Evolutionary conservation across 768 basidiomycete genomes (phyloP).

Genomic region (Gyrodon lividus): DNA sequence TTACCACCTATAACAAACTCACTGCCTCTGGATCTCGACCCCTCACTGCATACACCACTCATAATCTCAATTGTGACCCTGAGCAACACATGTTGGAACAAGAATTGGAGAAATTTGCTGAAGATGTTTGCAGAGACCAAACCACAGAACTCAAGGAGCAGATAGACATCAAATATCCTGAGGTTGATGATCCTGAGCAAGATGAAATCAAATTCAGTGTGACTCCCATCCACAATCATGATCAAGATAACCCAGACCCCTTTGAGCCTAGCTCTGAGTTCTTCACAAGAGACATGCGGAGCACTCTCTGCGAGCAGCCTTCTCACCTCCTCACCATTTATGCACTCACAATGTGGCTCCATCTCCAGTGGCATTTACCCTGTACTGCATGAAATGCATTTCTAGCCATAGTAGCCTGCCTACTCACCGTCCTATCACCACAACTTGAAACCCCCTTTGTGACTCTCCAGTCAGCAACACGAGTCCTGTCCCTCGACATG

Average conservation of each 20-base stretch:
- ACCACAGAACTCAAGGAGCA: background rate
- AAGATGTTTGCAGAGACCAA: too few species aligned
- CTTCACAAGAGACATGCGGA: background rate
- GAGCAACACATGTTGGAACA: too few species aligned
- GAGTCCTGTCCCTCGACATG: slow-evolving; percentile 15
- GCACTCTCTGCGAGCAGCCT: background rate
- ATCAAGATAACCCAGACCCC: background rate
- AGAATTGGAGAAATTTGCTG: too few species aligned
- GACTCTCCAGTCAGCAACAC: slow-evolving; percentile 20
- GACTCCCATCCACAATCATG: too few species aligned
- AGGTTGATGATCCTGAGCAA: background rate
- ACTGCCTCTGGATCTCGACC: too few species aligned
- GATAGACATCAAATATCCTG: too few species aligned
- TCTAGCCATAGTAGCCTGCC: slow-evolving; percentile 12
- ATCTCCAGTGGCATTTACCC: slow-evolving; percentile 25
- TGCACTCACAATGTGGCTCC: slow-evolving; percentile 25
- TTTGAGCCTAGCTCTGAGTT: background rate
- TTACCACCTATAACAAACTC: background rate
- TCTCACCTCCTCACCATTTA: slow-evolving; percentile 24
- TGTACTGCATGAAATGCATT: slow-evolving; percentile 26
- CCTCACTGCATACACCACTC: too few species aligned
- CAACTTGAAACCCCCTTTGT: slow-evolving; percentile 9
- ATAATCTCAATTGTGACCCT: too few species aligned
- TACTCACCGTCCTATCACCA: slow-evolving; percentile 6
- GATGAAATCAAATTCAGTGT: background rate